Conservation (phyloP, 164 flowering plant genomes). For the Echeveria elegans region DNA sequence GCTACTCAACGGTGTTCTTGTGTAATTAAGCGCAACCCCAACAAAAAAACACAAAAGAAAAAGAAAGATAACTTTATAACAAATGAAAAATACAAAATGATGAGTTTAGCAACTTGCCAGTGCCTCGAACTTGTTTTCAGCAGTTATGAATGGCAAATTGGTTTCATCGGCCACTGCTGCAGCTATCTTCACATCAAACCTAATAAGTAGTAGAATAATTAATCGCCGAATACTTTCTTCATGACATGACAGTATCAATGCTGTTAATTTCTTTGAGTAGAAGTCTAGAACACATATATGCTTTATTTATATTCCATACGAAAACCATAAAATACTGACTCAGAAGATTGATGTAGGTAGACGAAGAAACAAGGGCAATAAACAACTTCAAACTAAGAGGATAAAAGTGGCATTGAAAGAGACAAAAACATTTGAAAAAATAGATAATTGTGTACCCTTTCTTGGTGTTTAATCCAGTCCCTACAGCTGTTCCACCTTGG, state of each 20-base stretch:
- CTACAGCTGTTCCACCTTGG: slow-evolving; percentile 99
- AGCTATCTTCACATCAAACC: slow-evolving; percentile 98
- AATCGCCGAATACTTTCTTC: neutral
- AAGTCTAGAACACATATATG: neutral
- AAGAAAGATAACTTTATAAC: neutral
- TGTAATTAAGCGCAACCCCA: neutral
- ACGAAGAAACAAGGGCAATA: neutral
- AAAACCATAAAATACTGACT: neutral
- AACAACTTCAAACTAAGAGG: neutral
- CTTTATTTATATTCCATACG: neutral
- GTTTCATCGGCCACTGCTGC: slow-evolving; percentile 97
- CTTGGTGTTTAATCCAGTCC: slow-evolving; percentile 95
- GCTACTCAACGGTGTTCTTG: neutral
- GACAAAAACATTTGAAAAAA: no score
- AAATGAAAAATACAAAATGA: neutral
- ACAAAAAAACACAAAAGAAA: neutral
- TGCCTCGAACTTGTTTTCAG: slow-evolving; percentile 99
- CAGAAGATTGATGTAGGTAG: neutral
- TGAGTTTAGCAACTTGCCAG: slow-evolving; percentile 38
- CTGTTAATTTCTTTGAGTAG: neutral
- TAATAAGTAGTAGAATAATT: slow-evolving; percentile 20
- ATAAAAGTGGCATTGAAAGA: neutral
- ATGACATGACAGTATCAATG: neutral
- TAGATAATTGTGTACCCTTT: slow-evolving; percentile 56
- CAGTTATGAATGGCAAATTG: slow-evolving; percentile 81